Evolutionary conservation across 371 early-diverging fungal species (phyloP).

Genomic region (Cokeromyces recurvatus): DNA sequence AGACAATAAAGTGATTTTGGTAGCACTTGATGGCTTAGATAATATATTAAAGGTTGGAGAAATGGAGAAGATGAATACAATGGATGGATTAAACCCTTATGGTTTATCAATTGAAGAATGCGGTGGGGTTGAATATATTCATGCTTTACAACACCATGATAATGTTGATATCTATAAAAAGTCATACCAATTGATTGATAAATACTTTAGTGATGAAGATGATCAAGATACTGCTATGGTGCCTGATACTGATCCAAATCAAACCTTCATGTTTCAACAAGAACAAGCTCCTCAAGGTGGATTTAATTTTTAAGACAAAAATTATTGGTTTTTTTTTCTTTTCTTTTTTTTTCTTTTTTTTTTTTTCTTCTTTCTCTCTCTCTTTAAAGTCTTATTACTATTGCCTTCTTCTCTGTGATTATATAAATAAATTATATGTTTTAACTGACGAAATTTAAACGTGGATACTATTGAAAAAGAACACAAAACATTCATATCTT

Average conservation of each 20-base stretch:
- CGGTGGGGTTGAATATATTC: conserved; percentile 90
- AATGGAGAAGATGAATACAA: conserved; percentile 34
- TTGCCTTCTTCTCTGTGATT: too few relatives aligned
- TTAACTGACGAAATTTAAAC: too few relatives aligned
- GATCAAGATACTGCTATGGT: conserved; percentile 52
- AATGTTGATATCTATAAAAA: conserved; percentile 94
- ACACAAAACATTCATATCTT: too few relatives aligned
- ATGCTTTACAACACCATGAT: conserved; percentile 86
- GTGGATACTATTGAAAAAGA: too few relatives aligned
- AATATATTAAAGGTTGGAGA: conserved; percentile 68
- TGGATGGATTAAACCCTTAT: conserved; percentile 76
- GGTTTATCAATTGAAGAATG: conserved; percentile 84
- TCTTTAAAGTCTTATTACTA: too few relatives aligned
- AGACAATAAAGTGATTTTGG: conserved; percentile 81
- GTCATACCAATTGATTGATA: conserved; percentile 88
- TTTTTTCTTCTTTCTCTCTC: too few relatives aligned
- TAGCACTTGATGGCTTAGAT: conserved; percentile 87
- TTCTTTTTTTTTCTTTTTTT: too few relatives aligned
- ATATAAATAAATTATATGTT: too few relatives aligned
- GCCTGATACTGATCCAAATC: conserved; percentile 28
- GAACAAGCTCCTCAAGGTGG: conserved; percentile 65
- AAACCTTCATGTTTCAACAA: conserved; percentile 59
- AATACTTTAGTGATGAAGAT: conserved; percentile 87
- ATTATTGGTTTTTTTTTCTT: too few relatives aligned
- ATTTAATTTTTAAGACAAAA: conserved; percentile 39